These are phyloP conservation scores for Cercospora citrullina DNA, from an alignment of 2,329 filamentous ascomycete species.

Conservation along the genomic window DNA sequence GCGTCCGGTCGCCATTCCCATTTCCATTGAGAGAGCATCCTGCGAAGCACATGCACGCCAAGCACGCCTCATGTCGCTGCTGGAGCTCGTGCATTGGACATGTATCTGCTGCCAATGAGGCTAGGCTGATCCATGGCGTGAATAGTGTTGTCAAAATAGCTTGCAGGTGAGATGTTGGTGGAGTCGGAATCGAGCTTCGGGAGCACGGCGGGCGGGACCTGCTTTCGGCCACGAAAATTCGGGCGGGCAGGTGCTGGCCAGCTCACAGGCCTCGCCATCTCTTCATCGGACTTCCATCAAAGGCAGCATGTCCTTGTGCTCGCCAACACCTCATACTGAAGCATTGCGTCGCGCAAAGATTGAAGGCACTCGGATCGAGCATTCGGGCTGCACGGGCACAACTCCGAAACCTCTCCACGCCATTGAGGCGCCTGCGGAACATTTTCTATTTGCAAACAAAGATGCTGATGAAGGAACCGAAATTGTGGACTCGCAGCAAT, in stretches of 20 bases:
- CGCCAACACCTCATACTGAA: neutral
- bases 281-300: neutral
- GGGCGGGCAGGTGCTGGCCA: neutral
- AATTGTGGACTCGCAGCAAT: neutral
- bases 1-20: neutral
- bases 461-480: neutral
- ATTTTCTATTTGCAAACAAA: neutral
- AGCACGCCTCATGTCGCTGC: constrained; percentile 7
- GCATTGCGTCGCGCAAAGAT: neutral
- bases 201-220: neutral
- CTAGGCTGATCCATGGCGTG: constrained; percentile 8
- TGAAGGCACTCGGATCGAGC: neutral
- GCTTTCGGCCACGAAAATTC: constrained; percentile 3
- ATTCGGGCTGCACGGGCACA: neutral
- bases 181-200: neutral
- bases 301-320: neutral
- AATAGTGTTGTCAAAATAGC: constrained; percentile 11
- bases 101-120: neutral
- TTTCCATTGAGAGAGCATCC: neutral
- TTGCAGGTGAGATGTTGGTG: constrained; percentile 1
- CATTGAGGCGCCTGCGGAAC: neutral
- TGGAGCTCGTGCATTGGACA: constrained; percentile 2
- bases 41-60: neutral
- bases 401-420: neutral
- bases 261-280: neutral